Evolutionary conservation across 1,284 basidiomycete species (phyloP), one percentile per base, ranked within the genome.

Genomic region (Schizophyllum amplum): DNA sequence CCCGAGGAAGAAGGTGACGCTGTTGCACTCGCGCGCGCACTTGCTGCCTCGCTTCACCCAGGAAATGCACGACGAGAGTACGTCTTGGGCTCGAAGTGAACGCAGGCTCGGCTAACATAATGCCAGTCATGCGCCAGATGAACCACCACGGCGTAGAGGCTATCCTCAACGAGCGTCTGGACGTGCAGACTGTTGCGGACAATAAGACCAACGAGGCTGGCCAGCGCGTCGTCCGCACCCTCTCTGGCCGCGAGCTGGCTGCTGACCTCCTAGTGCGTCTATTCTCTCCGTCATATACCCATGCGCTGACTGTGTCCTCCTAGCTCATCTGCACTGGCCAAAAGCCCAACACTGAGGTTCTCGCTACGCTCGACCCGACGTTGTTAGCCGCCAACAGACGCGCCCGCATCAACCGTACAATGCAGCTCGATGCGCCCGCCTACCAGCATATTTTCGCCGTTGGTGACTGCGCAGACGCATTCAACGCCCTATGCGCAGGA

Each of bases 311-410:
- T 55, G 25, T 51, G 4, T 4, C 21, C 42, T 42, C 7, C 9
- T 55, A 89, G 84, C 76, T 92, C 15, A 72, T 87, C 1, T 91
- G 90, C 66, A 91, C 88, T 0, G 89, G 89, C 6, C 88, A 90
- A 69, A 75, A 71, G 42, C 87, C 88, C 21, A 90, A 91, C 66
- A 85, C 86, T 0, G 72, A 68, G 1, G 66, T 91, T 46, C 70
- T 92, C 24, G 69, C 66, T 25, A 63, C 67, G 0, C 72, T 86
- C 33, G 33, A 42, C 3, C 33, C 33, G 3, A 9, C 33, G 7
- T 42, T 42, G 7, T 17, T 42, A 9, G 17, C 11, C 33, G 33
- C 11, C 2, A 17, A 42, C 13, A 17, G 7, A 42, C 33, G 33
- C 7, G 33, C 17, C 3, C 11, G 33, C 3, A 17, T 42, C 2